A percentile compares a stretch with the other conserved stretches of the same genome.
Evolutionary conservation across 2,329 filamentous ascomycete species (phyloP).

Genomic region (Ophiostoma perfectum): DNA sequence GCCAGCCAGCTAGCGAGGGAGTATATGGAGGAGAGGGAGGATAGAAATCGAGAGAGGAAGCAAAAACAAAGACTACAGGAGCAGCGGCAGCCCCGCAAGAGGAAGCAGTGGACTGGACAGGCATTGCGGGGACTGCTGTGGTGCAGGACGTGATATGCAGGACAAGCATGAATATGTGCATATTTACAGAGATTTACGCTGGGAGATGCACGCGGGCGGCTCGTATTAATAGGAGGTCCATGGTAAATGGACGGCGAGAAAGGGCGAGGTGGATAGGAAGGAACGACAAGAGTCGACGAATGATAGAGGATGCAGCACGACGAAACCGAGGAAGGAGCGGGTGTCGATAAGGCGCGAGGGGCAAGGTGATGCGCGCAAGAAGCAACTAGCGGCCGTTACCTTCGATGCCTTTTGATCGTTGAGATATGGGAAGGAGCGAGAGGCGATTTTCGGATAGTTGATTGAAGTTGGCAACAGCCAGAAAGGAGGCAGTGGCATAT

Average conservation of each 20-base stretch:
- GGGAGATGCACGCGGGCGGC: too few relatives aligned
- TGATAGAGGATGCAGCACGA: not conserved
- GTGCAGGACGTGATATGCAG: conserved; percentile 1
- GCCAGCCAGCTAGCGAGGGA: too few relatives aligned
- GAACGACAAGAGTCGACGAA: not conserved
- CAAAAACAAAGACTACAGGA: not conserved
- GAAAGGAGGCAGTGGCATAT: not conserved
- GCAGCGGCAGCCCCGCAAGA: not conserved
- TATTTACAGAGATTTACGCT: not conserved
- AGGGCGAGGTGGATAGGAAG: not conserved
- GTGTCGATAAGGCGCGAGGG: too few relatives aligned
- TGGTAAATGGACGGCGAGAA: not conserved
- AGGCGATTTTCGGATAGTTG: not conserved
- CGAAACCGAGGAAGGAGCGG: too few relatives aligned
- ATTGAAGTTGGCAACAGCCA: not conserved
- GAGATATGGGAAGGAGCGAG: not conserved
- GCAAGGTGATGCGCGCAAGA: too few relatives aligned
- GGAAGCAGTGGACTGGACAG: not conserved
- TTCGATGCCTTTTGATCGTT: too few relatives aligned
- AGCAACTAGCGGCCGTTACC: too few relatives aligned
- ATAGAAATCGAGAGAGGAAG: not conserved
- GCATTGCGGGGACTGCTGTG: conserved; percentile 3
- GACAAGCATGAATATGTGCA: not conserved
- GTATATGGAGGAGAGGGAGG: not conserved
- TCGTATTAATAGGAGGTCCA: too few relatives aligned